Evolutionary conservation across 352 stramenopile species (phyloP), one percentile per base, ranked within the genome.

Genomic region (Hyaloperonospora brassicae): DNA sequence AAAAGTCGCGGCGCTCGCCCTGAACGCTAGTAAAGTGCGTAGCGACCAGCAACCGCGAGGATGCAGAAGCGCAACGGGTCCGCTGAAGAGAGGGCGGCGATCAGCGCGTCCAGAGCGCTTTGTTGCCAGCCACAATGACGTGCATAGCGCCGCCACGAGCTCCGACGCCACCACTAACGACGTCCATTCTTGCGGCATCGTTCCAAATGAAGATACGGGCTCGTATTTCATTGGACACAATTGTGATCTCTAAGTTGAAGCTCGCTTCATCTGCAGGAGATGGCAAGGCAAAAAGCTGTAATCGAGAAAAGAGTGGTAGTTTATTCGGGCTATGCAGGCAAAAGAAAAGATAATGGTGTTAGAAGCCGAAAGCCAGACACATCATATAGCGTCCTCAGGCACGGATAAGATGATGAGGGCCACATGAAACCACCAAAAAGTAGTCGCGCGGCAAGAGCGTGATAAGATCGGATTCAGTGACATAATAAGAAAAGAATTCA

Each of bases 61-160:
- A 61, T 84, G 73, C 30, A 74, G 43, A 11, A 87, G 49, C 2
- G 42, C 55, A 17, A 44, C 14, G 34, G 63, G 41, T 35, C 62
- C 61, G 10, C 64, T 59, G 25, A 64, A 68, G 36, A 70, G 54
- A 51, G 73, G 60, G 14, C 68, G 50, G 12, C 68, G 34, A 46
- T 74, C 61, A 35, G 74, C 47, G 35, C 67, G 70, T 30, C 57
- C 63, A 11, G 54, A 57, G 42, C 70, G 72, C 17, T 61, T 66
- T 24, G 72, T 66, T 27, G 65, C 55, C 49, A 89, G 56, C 65
- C 65, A 89, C 10, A 89, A 48, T 5, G 76, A 71, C 13, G 59
- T 57, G 6, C 59, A 56, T 30, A 87, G 36, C 23, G 77, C 55
- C 23, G 50, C 57, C 2, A 70, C 46, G 38, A 89, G 68, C 63